Evolutionary conservation across 2,329 filamentous ascomycete genomes (phyloP), one percentile per base, ranked within the genome.

Genomic region (Cordyceps militaris): DNA sequence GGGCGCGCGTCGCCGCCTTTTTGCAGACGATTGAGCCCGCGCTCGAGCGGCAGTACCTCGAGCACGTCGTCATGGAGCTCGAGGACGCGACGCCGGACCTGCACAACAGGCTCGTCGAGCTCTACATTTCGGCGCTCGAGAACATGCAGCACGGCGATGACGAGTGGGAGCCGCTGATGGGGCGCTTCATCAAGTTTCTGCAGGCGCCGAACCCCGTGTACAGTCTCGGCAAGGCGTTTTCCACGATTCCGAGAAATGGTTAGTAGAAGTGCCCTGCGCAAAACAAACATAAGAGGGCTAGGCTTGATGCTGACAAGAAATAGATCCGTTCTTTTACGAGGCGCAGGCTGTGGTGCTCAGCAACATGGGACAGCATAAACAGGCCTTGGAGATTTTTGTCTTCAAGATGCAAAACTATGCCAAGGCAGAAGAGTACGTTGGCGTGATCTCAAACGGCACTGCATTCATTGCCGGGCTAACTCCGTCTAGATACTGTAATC

Each of bases 371-470:
- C 88, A 93, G 65, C 92, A 99, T 74, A 92, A 91, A 68, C 91
- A 97, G 72, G 94, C 94, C 0, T 76, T 99, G n/a, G 88, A 94
- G 69, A 96, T 99, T 54, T 99, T 96, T 69, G 93, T 97, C 28
- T 99, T 97, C 74, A 94, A 93, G 70, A 83, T 99, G 70, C 77
- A 88, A 63, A 87, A 96, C 70, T 93, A 89, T 61, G 77, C 76
- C 13, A 97, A 96, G 72, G 94, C 94, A 32, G 94, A 99, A 80
- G 91, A 96, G 87, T 96, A 76, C 61, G 85, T 78, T 48, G 14
- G 28, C 50, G 26, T 26, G 56, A 14, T 16, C 38, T 4, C n/a
- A 1, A 10, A 24, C 11, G 21, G 28, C 5, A 36, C n/a, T 44
- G 3, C n/a, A 14, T 38, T 4, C 34, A 8, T 38, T 13, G 8